phyloP scores from a whole-genome alignment of 2,329 filamentous ascomycete species.

The Dothistroma pini region DNA sequence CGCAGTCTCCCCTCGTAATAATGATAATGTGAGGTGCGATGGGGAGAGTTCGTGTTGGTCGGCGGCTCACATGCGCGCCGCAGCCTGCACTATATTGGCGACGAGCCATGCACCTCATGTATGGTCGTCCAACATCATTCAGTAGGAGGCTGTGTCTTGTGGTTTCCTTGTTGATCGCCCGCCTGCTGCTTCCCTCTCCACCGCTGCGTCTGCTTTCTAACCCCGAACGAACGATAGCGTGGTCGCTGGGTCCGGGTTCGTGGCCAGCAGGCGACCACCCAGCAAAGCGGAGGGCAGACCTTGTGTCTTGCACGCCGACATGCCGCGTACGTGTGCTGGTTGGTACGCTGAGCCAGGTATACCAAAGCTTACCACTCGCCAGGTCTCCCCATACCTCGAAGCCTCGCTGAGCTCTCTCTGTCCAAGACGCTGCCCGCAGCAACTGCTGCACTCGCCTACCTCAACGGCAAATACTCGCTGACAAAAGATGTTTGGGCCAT shows the following conservation, averaged over 20 bases:
- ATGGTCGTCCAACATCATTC: neutral
- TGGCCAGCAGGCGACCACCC: neutral
- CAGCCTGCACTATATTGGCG: neutral
- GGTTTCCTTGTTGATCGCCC: neutral
- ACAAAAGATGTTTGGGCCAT: constrained; percentile 62
- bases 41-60: neutral
- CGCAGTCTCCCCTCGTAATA: neutral
- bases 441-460: constrained; percentile 66
- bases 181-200: neutral
- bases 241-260: neutral
- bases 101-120: neutral
- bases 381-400: constrained; percentile 4
- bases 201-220: neutral
- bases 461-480: constrained; percentile 67
- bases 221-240: neutral
- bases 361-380: neutral
- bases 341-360: neutral
- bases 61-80: neutral
- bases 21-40: neutral
- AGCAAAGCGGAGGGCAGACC: neutral
- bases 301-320: neutral
- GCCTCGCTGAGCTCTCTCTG: constrained; percentile 6
- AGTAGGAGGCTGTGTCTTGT: neutral
- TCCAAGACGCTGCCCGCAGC: constrained; percentile 44
- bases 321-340: constrained; percentile 2